These are phyloP conservation scores for Garcia nutans DNA, from an alignment of 345 rosid genomes.

Conservation along the genomic window DNA sequence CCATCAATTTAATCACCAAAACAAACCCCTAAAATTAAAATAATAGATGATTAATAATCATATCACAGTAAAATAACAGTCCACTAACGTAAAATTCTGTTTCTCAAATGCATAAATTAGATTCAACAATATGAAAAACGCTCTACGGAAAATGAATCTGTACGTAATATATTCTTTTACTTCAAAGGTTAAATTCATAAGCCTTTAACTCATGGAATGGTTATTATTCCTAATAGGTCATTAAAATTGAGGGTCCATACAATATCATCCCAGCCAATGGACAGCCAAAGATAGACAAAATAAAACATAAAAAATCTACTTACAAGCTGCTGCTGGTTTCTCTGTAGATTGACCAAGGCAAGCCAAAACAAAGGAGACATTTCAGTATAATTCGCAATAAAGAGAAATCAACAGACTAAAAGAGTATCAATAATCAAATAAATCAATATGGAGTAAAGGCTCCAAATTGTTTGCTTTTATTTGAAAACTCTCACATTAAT, in stretches of 20 bases:
- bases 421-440: neutral
- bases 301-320: constrained; percentile 33
- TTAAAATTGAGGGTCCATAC: neutral
- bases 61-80: too few species aligned
- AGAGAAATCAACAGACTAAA: constrained; percentile 7
- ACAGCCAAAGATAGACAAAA: neutral
- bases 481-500: neutral
- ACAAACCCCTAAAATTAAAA: too few species aligned
- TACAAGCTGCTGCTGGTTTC: constrained; percentile 96
- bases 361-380: constrained; percentile 19
- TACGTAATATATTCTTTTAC: neutral
- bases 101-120: neutral
- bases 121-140: neutral
- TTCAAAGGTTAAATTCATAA: neutral
- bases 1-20: too few species aligned
- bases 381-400: constrained; percentile 26
- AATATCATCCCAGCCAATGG: neutral
- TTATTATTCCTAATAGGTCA: neutral
- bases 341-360: constrained; percentile 56
- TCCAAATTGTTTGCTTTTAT: neutral
- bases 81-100: too few species aligned
- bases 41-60: too few species aligned
- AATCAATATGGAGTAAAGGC: neutral
- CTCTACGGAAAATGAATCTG: neutral
- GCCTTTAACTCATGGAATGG: neutral